Evolutionary conservation across 2,329 filamentous ascomycete genomes (phyloP).

Genomic region (Cladosporium velox): DNA sequence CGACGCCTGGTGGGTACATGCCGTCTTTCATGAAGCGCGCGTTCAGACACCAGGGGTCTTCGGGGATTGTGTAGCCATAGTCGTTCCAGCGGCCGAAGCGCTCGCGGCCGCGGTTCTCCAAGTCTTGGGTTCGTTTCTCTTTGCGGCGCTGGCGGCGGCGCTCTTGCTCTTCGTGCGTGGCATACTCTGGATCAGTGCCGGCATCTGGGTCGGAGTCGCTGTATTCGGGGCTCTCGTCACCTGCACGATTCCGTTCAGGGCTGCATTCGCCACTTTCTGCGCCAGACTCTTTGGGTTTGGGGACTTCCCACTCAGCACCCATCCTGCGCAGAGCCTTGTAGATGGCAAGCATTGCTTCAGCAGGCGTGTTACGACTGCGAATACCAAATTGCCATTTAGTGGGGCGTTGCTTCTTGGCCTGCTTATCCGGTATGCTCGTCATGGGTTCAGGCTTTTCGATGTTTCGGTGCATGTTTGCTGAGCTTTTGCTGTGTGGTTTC

Average conservation of each 20-base stretch:
- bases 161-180: constrained; percentile 39
- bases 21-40: constrained; percentile 85
- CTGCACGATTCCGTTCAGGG: constrained; percentile 31
- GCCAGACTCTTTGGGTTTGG: constrained; percentile 36
- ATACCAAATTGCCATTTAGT: constrained; percentile 99
- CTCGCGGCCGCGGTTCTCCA: constrained; percentile 38
- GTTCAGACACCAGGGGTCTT: constrained; percentile 92
- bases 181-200: constrained; percentile 42
- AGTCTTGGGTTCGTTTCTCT: constrained; percentile 24
- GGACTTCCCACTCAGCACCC: constrained; percentile 80
- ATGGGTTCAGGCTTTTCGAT: constrained; percentile 54
- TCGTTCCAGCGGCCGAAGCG: constrained; percentile 51
- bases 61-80: constrained; percentile 78
- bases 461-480: constrained; percentile 33
- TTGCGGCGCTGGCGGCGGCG: constrained; percentile 30
- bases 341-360: constrained; percentile 91
- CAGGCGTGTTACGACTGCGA: constrained; percentile 86
- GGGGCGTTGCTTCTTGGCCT: constrained; percentile 70
- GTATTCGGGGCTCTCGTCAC: constrained; percentile 41
- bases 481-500: constrained; percentile 78
- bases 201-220: constrained; percentile 42
- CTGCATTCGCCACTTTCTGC: constrained; percentile 39
- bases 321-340: constrained; percentile 88
- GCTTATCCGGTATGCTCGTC: constrained; percentile 53
- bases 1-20: constrained; percentile 58